Evolutionary conservation across 2,329 filamentous ascomycete species (phyloP).

Genomic region (Zasmidium angulare): DNA sequence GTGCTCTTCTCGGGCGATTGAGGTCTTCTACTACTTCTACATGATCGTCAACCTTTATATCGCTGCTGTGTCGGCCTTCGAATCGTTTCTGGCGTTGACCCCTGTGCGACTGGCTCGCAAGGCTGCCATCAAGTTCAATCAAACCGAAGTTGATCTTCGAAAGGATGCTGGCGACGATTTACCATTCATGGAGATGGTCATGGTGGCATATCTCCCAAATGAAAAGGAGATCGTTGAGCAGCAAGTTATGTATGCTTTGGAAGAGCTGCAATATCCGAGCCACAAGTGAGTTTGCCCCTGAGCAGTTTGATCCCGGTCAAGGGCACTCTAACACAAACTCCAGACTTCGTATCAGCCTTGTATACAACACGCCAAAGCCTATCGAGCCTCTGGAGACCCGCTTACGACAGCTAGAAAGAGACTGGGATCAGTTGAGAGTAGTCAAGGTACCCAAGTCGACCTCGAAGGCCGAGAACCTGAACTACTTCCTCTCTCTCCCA

Average conservation of each 20-base stretch:
- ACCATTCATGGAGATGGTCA: constrained; percentile 48
- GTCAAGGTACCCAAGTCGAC: constrained; percentile 51
- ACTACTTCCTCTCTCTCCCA: constrained; percentile 48
- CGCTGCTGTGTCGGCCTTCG: constrained; percentile 27
- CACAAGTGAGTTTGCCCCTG: constrained; percentile 31
- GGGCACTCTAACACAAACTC: no score
- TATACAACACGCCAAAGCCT: constrained; percentile 50
- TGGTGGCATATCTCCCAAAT: constrained; percentile 53
- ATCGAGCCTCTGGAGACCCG: constrained; percentile 49
- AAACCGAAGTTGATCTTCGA: constrained; percentile 22
- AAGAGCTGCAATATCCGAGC: constrained; percentile 48
- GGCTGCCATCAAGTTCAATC: constrained; percentile 30
- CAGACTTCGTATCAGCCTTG: constrained; percentile 46
- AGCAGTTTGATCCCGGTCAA: no score
- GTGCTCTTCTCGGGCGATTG: constrained; percentile 27
- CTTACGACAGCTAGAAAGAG: constrained; percentile 39
- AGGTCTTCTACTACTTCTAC: constrained; percentile 36
- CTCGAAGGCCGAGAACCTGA: constrained; percentile 53
- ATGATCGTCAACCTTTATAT: constrained; percentile 36
- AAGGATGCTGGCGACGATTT: constrained; percentile 36
- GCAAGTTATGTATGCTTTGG: constrained; percentile 47
- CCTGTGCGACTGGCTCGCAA: constrained; percentile 30
- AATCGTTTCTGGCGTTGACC: constrained; percentile 33
- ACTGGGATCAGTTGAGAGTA: constrained; percentile 44
- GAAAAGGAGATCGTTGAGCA: constrained; percentile 53